A percentile compares a stretch with the other conserved stretches of the same genome.
Conservation (phyloP, 1,284 basidiomycete genomes). For the Rhizoctonia solani region DNA sequence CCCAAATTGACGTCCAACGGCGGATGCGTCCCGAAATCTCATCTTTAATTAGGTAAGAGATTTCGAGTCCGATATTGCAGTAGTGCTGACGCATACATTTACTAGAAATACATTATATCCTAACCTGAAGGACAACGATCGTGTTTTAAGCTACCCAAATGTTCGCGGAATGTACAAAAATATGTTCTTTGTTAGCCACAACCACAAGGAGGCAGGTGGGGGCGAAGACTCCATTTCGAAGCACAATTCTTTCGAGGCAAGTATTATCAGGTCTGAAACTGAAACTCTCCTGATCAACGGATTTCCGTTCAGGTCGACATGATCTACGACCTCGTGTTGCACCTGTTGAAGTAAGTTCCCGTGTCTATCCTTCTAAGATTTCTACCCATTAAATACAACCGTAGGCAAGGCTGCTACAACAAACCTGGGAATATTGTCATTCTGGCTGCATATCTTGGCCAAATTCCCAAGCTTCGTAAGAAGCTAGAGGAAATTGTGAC, state of each 20-base stretch:
- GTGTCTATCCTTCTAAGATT: background rate
- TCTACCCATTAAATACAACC: background rate
- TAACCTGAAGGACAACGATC: constrained; percentile 57
- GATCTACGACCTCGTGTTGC: constrained; percentile 69
- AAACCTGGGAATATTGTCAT: constrained; percentile 71
- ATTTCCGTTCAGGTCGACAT: constrained; percentile 59
- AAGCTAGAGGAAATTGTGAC: constrained; percentile 56
- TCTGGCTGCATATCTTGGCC: constrained; percentile 74
- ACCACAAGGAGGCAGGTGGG: constrained; percentile 56
- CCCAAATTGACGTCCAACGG: constrained; percentile 53
- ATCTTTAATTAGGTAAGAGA: constrained; percentile 48
- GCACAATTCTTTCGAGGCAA: constrained; percentile 65
- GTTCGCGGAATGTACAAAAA: constrained; percentile 62
- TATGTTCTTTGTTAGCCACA: constrained; percentile 63
- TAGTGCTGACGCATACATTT: background rate
- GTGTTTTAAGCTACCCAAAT: constrained; percentile 55
- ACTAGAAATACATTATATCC: constrained; percentile 62
- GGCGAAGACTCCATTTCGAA: constrained; percentile 63
- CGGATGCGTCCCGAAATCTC: constrained; percentile 57
- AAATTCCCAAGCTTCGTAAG: constrained; percentile 62
- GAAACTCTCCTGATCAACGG: background rate
- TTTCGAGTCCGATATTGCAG: background rate
- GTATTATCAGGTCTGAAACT: background rate
- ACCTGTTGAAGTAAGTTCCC: constrained; percentile 59
- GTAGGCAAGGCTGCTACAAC: constrained; percentile 61